Evolutionary conservation across 2,329 filamentous ascomycete species (phyloP), one percentile per base, ranked within the genome.

Genomic region (Microsporum canis): DNA sequence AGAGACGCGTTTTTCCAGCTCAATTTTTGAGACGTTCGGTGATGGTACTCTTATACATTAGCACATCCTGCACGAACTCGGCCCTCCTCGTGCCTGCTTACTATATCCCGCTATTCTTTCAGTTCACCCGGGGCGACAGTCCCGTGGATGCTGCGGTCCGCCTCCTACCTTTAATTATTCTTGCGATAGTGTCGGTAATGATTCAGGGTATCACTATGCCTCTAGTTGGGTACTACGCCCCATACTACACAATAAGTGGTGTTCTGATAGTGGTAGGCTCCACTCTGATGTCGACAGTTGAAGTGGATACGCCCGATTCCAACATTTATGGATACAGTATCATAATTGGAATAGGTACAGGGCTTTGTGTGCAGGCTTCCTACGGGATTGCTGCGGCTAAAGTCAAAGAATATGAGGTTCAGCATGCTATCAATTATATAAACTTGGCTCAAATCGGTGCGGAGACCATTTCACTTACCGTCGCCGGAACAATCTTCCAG

Each of bases 71-170:
- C 0, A 73, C 70, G 6, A 70, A 72, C 1, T 68, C 70, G 5
- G 66, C 73, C 23, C 75, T 75, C 55, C 71, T 77, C 47, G 57
- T 62, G 58, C 71, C 73, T 0, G 71, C 80, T 23, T 84, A 83
- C 69, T 84, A 80, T 68, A 77, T 80, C 7, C 81, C 82, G 0
- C 70, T 83, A 0, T 82, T 76, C 70, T 83, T 83, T 68, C 77
- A 80, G 62, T 84, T 83, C 66, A 74, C 74, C 0, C 72, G 71
- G 3, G 76, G 76, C 3, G 78, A 79, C 45, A 69, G 65, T 0
- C 70, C 68, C 0, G 38, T 72, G 1, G 58, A 60, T 51, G 65
- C 71, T 1, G 69, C 69, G 1, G 69, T 75, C 2, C 70, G 70
- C 1, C 64, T 75, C 0, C 65, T 74, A 5, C 72, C 71, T 0